These are phyloP conservation scores for Verticillium zaregamsianum DNA, from an alignment of 2,329 filamentous ascomycete species.

Conservation along the genomic window DNA sequence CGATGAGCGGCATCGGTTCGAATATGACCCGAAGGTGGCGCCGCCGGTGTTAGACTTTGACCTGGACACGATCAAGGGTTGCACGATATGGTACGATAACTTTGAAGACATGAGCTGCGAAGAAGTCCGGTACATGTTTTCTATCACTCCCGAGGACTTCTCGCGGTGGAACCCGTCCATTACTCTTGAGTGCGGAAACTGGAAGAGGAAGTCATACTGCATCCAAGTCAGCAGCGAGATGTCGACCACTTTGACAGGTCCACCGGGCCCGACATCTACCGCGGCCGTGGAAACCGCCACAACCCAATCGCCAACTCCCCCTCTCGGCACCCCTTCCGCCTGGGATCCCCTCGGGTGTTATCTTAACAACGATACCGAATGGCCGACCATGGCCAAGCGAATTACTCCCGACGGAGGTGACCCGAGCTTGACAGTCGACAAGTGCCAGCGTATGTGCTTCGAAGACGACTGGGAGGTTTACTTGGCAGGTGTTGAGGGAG, in stretches of 20 bases:
- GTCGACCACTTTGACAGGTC: constrained; percentile 6
- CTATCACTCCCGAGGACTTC: constrained; percentile 9
- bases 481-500: too few relatives aligned
- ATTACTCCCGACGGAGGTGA: constrained; percentile 19
- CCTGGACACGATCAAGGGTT: constrained; percentile 7
- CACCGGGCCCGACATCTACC: constrained; percentile 5
- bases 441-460: constrained; percentile 30
- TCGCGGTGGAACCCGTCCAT: constrained; percentile 14
- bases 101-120: constrained; percentile 2
- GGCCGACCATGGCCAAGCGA: constrained; percentile 23
- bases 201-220: constrained; percentile 1
- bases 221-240: constrained; percentile 4
- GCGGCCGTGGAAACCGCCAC: neutral
- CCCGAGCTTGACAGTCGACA: constrained; percentile 23
- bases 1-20: neutral
- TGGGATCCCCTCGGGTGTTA: too few relatives aligned
- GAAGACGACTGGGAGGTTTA: neutral
- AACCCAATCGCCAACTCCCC: too few relatives aligned
- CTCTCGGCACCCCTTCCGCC: too few relatives aligned
- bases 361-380: constrained; percentile 22
- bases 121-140: constrained; percentile 3
- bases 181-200: constrained; percentile 12
- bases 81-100: constrained; percentile 9
- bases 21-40: neutral
- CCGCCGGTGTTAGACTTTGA: neutral